These are phyloP conservation scores for Lepiota venenata DNA, from an alignment of 768 basidiomycete species.

Conservation along the genomic window DNA sequence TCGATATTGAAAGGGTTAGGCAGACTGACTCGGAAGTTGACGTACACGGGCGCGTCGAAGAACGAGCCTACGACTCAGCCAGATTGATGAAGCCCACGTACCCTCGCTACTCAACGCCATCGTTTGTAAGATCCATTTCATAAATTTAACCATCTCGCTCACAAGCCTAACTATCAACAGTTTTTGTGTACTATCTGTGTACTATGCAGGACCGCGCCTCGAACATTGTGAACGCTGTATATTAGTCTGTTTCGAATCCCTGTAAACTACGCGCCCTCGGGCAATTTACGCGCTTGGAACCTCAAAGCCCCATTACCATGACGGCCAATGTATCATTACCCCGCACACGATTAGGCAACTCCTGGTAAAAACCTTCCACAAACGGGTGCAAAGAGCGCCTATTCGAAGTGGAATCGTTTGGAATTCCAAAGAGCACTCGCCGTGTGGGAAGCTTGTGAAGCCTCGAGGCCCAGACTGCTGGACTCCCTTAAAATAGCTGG, in stretches of 20 bases:
- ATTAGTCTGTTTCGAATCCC: too few species aligned
- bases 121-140: too few species aligned
- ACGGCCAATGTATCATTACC: neutral
- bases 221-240: too few species aligned
- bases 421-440: neutral
- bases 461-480: too few species aligned
- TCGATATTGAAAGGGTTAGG: constrained; percentile 1
- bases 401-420: constrained; percentile 10
- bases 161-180: too few species aligned
- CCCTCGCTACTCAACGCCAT: too few species aligned
- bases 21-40: neutral
- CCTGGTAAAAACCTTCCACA: neutral
- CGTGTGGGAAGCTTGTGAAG: neutral
- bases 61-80: neutral
- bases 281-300: too few species aligned
- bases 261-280: too few species aligned
- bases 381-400: neutral
- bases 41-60: neutral
- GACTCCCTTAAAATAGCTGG: neutral
- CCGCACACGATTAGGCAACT: neutral
- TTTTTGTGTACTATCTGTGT: too few species aligned
- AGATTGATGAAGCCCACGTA: too few species aligned
- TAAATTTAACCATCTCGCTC: too few species aligned
- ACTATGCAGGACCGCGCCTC: too few species aligned
- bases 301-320: neutral